phyloP scores from a whole-genome alignment of 306 rosid species.

The Cicer yamashitae region DNA sequence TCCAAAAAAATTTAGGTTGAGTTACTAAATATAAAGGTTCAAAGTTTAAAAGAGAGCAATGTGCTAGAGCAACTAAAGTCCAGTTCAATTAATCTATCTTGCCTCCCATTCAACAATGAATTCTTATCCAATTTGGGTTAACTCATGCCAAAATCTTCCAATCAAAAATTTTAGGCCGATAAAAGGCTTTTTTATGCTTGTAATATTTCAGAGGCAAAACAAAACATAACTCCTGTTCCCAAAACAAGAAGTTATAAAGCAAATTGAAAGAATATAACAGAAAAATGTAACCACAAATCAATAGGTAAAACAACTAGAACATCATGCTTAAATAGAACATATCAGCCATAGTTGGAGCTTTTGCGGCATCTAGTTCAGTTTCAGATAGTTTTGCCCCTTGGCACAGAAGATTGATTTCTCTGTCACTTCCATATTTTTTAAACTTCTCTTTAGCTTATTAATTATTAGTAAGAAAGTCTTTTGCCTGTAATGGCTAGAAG shows the following conservation, averaged over 20 bases:
- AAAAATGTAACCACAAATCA: slow-evolving; percentile 31
- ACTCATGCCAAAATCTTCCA: slow-evolving; percentile 28
- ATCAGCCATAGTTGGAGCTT: background rate
- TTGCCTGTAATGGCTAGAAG: background rate
- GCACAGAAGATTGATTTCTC: slow-evolving; percentile 6
- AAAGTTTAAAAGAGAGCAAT: slow-evolving; percentile 21
- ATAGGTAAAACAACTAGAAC: slow-evolving; percentile 17
- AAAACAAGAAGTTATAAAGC: background rate
- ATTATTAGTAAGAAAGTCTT: background rate
- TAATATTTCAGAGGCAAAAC: slow-evolving; percentile 34
- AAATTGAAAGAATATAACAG: slow-evolving; percentile 24
- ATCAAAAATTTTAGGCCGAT: slow-evolving; percentile 7
- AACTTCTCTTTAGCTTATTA: background rate
- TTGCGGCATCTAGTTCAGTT: background rate
- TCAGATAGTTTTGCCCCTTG: slow-evolving; percentile 8
- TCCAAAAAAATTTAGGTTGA: slow-evolving; percentile 16
- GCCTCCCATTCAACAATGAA: slow-evolving; percentile 28
- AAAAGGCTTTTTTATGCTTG: slow-evolving; percentile 28
- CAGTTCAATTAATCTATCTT: slow-evolving; percentile 1
- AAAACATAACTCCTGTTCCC: slow-evolving; percentile 7
- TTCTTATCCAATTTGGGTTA: background rate
- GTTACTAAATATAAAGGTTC: background rate
- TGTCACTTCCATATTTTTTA: background rate
- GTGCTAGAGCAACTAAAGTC: slow-evolving; percentile 29
- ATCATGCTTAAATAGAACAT: slow-evolving; percentile 32